Conservation (phyloP, 2,329 filamentous ascomycete genomes). For the Monosporascus sp. region DNA sequence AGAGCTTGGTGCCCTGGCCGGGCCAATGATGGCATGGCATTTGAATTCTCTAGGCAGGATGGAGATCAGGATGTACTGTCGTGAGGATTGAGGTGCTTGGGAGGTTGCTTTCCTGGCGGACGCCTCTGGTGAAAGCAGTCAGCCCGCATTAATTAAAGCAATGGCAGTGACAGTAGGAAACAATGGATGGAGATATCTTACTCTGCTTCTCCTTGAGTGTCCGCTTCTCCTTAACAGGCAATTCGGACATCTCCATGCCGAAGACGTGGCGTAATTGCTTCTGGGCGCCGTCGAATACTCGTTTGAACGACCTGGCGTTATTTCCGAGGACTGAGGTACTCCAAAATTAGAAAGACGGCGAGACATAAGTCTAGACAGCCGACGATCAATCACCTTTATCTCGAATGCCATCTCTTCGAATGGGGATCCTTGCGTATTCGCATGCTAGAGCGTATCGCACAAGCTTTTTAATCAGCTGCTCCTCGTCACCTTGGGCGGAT, state of each 20-base stretch:
- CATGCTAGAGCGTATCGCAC: slow-evolving; percentile 64
- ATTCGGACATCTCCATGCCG: slow-evolving; percentile 88
- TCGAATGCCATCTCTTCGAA: slow-evolving; percentile 56
- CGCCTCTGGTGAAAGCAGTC: slow-evolving; percentile 25
- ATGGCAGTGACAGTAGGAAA: not conserved
- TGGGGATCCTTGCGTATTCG: slow-evolving; percentile 56
- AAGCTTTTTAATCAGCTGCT: slow-evolving; percentile 59
- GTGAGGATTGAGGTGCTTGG: slow-evolving; percentile 51
- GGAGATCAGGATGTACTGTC: slow-evolving; percentile 73
- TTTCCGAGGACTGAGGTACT: slow-evolving; percentile 60
- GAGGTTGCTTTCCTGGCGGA: slow-evolving; percentile 33
- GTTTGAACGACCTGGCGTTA: slow-evolving; percentile 65
- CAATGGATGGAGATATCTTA: slow-evolving; percentile 39
- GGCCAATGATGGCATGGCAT: slow-evolving; percentile 59
- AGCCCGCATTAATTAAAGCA: not conserved
- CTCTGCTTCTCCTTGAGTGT: slow-evolving; percentile 70
- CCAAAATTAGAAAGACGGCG: not conserved
- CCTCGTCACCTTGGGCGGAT: slow-evolving; percentile 25
- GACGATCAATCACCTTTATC: slow-evolving; percentile 50
- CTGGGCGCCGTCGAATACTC: slow-evolving; percentile 74
- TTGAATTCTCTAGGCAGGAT: slow-evolving; percentile 66
- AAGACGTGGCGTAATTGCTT: slow-evolving; percentile 64
- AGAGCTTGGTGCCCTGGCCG: slow-evolving; percentile 59
- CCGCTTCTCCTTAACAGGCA: slow-evolving; percentile 75
- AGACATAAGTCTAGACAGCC: not conserved